Conservation (phyloP, 768 basidiomycete species). For the Suillus sp. region DNA sequence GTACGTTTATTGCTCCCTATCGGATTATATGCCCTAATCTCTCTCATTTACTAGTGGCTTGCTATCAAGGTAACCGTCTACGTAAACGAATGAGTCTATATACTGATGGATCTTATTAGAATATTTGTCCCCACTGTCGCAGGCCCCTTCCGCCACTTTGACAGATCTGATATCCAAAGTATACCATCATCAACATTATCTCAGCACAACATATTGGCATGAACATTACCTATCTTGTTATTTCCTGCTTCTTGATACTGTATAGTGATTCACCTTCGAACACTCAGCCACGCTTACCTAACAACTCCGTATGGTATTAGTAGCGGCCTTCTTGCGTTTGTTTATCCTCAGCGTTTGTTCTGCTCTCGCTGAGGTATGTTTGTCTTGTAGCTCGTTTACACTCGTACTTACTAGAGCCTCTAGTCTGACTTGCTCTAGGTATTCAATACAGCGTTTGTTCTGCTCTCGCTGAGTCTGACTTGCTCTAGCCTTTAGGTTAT, state of each 20-base stretch:
- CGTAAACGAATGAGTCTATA: background rate
- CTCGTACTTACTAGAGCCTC: background rate
- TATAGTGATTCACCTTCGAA: background rate
- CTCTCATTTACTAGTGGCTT: constrained; percentile 53
- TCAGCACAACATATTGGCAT: background rate
- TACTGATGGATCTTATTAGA: constrained; percentile 43
- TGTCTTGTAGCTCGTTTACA: background rate
- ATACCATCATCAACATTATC: background rate
- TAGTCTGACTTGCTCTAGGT: constrained; percentile 5
- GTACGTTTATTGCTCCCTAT: constrained; percentile 36
- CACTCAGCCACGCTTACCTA: background rate
- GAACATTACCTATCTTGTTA: too few species aligned
- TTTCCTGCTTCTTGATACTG: background rate
- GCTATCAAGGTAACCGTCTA: constrained; percentile 60
- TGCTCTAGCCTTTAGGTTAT: background rate
- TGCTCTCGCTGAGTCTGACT: background rate
- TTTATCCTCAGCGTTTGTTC: background rate
- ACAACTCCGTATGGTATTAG: background rate
- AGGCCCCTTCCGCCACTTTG: constrained; percentile 80
- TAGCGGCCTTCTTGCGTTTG: background rate
- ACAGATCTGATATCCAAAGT: constrained; percentile 15
- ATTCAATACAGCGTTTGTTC: background rate
- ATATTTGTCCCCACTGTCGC: constrained; percentile 91
- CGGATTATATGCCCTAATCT: constrained; percentile 17
- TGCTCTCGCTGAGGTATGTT: constrained; percentile 1